Evolutionary conservation across 2,329 filamentous ascomycete genomes (phyloP), one percentile per base, ranked within the genome.

Genomic region (Hypoxylon sp.): DNA sequence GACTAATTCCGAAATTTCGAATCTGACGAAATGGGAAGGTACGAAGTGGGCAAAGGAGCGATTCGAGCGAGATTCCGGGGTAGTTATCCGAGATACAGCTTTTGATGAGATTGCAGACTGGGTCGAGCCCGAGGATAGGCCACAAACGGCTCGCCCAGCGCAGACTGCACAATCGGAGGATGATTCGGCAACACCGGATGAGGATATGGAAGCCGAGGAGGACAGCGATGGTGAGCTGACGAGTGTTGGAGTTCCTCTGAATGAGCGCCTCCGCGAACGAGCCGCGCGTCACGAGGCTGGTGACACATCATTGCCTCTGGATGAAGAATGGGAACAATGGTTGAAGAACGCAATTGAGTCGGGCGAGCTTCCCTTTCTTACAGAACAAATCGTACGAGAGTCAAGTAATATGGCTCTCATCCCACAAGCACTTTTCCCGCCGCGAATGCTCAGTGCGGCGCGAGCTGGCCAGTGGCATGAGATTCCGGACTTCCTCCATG

Each of bases 21-120:
- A 84, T 53, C 83, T 94, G 77, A 94, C 92, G 65, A 91, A 92
- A 76, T 95, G 92, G 92, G 92, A 94, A 81, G 92, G 92, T 63
- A 94, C 92, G 9, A 89, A 90, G 68, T 94, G 92, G 92, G 92
- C 92, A 68, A 91, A 94, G 77, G 91, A 94, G 77, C 88, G 92
- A 60, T 95, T 90, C 76, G 92, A 95, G 82, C 86, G 86, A 63
- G 92, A 94, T 76, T 91, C 94, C 75, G 89, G 89, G 35, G 85
- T 92, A 65, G 81, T 81, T 31, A 93, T 95, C 69, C 80, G 82
- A 52, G 92, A 95, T 76, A 94, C 92, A 5, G 90, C 91, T 1
- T 87, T 87, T 56, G 90, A 92, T 73, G 90, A 87, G 24, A 90
- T 94, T 63, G 81, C 83, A 3, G 85, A 87, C 65, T 94, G 86